phyloP scores from a whole-genome alignment of 202 grass and related monocot genomes.

The Elaeis oleifera region DNA sequence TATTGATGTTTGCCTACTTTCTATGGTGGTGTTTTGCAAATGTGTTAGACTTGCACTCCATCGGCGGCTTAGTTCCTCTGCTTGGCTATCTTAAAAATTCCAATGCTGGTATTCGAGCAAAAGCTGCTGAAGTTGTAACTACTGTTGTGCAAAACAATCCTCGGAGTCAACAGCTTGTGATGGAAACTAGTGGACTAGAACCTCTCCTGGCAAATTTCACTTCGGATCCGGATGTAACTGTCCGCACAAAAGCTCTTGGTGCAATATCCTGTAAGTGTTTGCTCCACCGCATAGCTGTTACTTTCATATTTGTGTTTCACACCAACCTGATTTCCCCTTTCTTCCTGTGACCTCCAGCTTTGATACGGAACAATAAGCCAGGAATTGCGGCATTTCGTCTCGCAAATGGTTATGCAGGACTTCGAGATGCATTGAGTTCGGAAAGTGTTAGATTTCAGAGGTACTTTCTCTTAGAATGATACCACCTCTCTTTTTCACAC shows the following conservation, averaged over 20 bases:
- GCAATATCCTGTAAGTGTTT: constrained; percentile 74
- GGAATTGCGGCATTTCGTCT: constrained; percentile 67
- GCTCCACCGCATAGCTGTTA: not conserved
- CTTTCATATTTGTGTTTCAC: not conserved
- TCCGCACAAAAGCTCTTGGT: constrained; percentile 78
- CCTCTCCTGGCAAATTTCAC: constrained; percentile 80
- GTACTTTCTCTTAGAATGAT: constrained; percentile 15
- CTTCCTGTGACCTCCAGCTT: constrained; percentile 42
- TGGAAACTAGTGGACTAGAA: constrained; percentile 92
- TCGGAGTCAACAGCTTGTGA: constrained; percentile 74
- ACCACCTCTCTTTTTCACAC: too few relatives aligned
- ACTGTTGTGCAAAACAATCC: constrained; percentile 95
- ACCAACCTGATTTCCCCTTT: constrained; percentile 2
- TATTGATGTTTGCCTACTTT: too few relatives aligned
- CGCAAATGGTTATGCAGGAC: constrained; percentile 70
- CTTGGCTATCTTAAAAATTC: constrained; percentile 71
- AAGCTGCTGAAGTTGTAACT: constrained; percentile 79
- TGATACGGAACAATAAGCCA: constrained; percentile 74
- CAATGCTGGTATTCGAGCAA: constrained; percentile 67
- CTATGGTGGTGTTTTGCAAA: not conserved
- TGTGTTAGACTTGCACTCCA: constrained; percentile 64
- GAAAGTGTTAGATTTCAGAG: constrained; percentile 76
- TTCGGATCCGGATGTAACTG: constrained; percentile 79
- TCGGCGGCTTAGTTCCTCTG: constrained; percentile 83
- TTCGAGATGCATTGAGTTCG: constrained; percentile 67